phyloP scores from a whole-genome alignment of 495 filamentous ascomycete species.

The Aspergillus diversus region DNA sequence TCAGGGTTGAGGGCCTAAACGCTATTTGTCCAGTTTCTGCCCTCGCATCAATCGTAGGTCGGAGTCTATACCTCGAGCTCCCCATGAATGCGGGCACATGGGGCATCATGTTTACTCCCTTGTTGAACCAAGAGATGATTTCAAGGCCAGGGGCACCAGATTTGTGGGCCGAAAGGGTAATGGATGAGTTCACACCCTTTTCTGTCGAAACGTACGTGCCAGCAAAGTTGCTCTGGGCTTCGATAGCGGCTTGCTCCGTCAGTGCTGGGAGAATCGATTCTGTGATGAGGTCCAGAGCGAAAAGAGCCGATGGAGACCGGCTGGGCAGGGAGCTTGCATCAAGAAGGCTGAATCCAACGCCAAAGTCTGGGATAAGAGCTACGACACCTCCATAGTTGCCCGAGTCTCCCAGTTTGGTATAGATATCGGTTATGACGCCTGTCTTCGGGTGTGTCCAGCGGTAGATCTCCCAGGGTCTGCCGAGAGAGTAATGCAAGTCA shows the following conservation, averaged over 20 bases:
- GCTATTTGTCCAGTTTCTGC: slow-evolving; percentile 12
- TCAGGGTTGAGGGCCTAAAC: slow-evolving; percentile 14
- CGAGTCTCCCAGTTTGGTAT: slow-evolving; percentile 50
- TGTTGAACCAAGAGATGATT: slow-evolving; percentile 18
- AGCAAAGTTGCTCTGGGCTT: slow-evolving; percentile 14
- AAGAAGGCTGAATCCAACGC: slow-evolving; percentile 44
- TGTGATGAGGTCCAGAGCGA: slow-evolving; percentile 20
- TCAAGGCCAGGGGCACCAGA: slow-evolving; percentile 13
- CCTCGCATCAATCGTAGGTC: not conserved
- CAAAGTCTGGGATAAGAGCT: slow-evolving; percentile 45
- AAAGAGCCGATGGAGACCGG: slow-evolving; percentile 7
- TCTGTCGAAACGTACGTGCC: slow-evolving; percentile 18
- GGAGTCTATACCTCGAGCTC: not conserved
- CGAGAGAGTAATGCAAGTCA: slow-evolving; percentile 48
- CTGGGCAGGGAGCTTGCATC: slow-evolving; percentile 25
- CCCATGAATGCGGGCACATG: not conserved
- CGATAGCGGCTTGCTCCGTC: slow-evolving; percentile 15
- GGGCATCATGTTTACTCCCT: slow-evolving; percentile 19
- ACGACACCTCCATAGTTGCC: slow-evolving; percentile 38
- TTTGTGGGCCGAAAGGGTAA: slow-evolving; percentile 2
- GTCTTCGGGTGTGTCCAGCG: slow-evolving; percentile 33
- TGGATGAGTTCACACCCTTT: slow-evolving; percentile 12
- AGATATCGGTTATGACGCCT: slow-evolving; percentile 40
- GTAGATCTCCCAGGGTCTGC: slow-evolving; percentile 50
- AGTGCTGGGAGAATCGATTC: slow-evolving; percentile 20